Percentiles rank a stretch among this genome's conserved stretches.
phyloP scores from a whole-genome alignment of 345 rosid genomes.

The Rhodomyrtus tomentosa region DNA sequence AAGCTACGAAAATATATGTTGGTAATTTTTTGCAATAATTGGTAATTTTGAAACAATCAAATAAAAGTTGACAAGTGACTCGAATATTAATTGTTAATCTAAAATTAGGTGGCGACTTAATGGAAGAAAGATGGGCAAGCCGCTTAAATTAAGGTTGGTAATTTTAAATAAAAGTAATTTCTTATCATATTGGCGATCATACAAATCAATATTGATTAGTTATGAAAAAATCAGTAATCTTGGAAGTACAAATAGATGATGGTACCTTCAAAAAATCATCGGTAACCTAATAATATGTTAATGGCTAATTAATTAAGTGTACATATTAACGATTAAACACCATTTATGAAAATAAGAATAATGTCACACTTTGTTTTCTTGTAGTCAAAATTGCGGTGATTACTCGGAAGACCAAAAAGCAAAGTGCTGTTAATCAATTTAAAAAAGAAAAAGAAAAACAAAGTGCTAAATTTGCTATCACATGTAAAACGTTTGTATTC shows the following conservation, averaged over 20 bases:
- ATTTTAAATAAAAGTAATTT: background rate
- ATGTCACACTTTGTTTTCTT: background rate
- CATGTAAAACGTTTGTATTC: background rate
- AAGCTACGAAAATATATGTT: background rate
- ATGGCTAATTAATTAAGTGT: background rate
- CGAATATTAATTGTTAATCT: background rate
- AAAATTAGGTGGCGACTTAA: too few relatives aligned
- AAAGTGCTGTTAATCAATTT: too few relatives aligned
- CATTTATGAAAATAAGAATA: background rate
- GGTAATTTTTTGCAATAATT: background rate
- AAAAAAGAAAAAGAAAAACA: too few relatives aligned
- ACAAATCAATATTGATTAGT: background rate
- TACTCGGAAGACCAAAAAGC: background rate
- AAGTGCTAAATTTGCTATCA: background rate
- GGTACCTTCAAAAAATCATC: background rate
- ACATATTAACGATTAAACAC: background rate
- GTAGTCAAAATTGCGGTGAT: background rate
- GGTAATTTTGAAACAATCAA: background rate
- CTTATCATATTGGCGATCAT: background rate
- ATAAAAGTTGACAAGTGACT: background rate
- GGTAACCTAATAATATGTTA: background rate
- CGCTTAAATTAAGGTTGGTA: background rate
- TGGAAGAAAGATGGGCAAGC: background rate
- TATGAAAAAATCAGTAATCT: background rate
- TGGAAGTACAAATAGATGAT: background rate